Conservation (phyloP, 148 eudicot genomes). For the Limonium bicolor region DNA sequence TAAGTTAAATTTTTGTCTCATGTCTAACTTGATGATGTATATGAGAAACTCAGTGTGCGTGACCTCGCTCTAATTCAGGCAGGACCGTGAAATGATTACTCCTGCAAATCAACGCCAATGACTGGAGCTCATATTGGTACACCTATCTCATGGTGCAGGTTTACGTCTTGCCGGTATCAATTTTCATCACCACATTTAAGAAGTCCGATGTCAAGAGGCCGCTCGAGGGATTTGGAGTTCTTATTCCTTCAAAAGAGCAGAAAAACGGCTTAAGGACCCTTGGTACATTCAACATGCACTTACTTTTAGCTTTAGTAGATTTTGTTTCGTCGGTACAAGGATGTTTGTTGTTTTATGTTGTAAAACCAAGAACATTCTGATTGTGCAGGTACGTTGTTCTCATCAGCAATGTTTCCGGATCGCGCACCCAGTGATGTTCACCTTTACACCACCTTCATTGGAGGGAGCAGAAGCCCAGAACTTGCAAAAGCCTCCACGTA, state of each 20-base stretch:
- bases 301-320: not conserved
- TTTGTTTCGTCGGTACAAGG: not conserved
- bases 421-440: conserved; percentile 72
- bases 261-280: conserved; percentile 72
- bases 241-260: conserved; percentile 83
- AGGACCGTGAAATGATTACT: too few species aligned
- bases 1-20: too few species aligned
- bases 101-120: too few species aligned
- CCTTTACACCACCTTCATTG: conserved; percentile 92
- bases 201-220: conserved; percentile 66
- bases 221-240: conserved; percentile 96
- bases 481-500: conserved; percentile 91
- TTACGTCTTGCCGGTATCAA: conserved; percentile 65
- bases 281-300: conserved; percentile 30
- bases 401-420: conserved; percentile 97
- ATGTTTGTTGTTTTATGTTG: too few species aligned
- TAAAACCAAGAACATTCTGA: not conserved
- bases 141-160: conserved; percentile 57
- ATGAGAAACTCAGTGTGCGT: too few species aligned
- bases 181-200: conserved; percentile 74
- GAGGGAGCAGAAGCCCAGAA: conserved; percentile 86
- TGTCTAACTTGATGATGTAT: too few species aligned
- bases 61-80: too few species aligned
- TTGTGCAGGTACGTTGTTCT: conserved; percentile 77
- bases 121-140: too few species aligned